These are phyloP conservation scores for Umbilicaria muhlenbergii DNA, from an alignment of 495 filamentous ascomycete species.

Conservation along the genomic window DNA sequence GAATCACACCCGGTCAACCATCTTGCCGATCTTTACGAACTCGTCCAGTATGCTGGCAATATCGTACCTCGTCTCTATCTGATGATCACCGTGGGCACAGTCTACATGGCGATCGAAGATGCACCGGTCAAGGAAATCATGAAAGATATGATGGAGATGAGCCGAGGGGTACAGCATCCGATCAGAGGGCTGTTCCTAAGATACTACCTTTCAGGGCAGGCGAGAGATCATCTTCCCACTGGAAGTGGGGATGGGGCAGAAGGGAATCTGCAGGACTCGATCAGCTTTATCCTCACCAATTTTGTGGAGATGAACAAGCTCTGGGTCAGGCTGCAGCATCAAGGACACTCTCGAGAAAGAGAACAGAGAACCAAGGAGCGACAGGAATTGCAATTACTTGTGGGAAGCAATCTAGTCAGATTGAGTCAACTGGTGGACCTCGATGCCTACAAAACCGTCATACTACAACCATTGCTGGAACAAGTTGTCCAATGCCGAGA, in stretches of 20 bases:
- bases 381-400: conserved; percentile 85
- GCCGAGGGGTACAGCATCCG: conserved; percentile 89
- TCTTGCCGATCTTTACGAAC: conserved; percentile 93
- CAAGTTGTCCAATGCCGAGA: conserved; percentile 97
- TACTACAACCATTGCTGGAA: conserved; percentile 76
- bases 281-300: conserved; percentile 93
- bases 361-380: conserved; percentile 87
- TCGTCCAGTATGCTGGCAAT: conserved; percentile 97
- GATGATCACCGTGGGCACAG: conserved; percentile 97
- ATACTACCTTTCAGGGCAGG: conserved; percentile 91
- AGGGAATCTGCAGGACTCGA: conserved; percentile 91
- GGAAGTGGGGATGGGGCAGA: conserved; percentile 80
- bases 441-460: conserved; percentile 80
- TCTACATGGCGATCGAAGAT: conserved; percentile 97
- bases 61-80: conserved; percentile 92
- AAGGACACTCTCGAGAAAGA: conserved; percentile 88
- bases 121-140: conserved; percentile 98
- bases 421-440: conserved; percentile 93
- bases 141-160: conserved; percentile 99
- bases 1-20: conserved; percentile 97
- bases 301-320: conserved; percentile 99
- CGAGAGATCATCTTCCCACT: conserved; percentile 68
- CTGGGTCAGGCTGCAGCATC: conserved; percentile 94
- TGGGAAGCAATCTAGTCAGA: conserved; percentile 89
- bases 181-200: conserved; percentile 86